These are phyloP conservation scores for Trypanosoma brucei DNA, from an alignment of 208 protist species.

Conservation along the genomic window DNA sequence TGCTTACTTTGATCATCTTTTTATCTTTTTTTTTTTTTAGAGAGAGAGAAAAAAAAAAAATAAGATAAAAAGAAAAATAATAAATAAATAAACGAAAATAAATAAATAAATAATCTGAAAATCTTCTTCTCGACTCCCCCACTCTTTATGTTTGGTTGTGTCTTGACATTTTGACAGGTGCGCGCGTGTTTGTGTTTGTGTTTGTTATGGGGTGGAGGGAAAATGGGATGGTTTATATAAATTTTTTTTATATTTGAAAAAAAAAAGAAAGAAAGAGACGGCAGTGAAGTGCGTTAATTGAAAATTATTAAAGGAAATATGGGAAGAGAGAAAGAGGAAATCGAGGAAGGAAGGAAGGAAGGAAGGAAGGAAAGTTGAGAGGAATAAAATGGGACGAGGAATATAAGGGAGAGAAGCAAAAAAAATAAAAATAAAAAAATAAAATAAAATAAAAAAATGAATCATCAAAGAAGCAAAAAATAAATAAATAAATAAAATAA, in stretches of 20 bases:
- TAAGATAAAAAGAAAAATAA: too few relatives aligned
- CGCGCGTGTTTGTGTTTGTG: too few relatives aligned
- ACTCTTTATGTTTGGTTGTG: background rate
- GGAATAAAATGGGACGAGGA: slow-evolving; percentile 1
- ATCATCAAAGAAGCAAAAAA: too few relatives aligned
- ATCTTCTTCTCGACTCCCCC: slow-evolving; percentile 1
- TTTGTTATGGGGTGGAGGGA: too few relatives aligned
- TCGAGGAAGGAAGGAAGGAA: background rate
- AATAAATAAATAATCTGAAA: background rate
- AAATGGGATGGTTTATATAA: too few relatives aligned
- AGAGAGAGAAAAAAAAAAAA: too few relatives aligned
- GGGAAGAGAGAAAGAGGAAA: background rate
- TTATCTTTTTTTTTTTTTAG: too few relatives aligned
- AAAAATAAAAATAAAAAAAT: slow-evolving; percentile 1
- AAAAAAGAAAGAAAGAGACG: slow-evolving; percentile 12
- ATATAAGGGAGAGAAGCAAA: background rate
- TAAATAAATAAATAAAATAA: too few relatives aligned
- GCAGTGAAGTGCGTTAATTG: background rate
- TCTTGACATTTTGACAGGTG: too few relatives aligned
- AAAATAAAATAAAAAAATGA: too few relatives aligned
- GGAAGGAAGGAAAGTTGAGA: slow-evolving; percentile 2
- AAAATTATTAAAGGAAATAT: background rate
- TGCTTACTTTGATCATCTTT: too few relatives aligned
- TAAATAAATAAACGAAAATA: too few relatives aligned
- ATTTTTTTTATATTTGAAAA: slow-evolving; percentile 13